Conservation (phyloP, 495 filamentous ascomycete genomes). For the Echria macrotheca region DNA sequence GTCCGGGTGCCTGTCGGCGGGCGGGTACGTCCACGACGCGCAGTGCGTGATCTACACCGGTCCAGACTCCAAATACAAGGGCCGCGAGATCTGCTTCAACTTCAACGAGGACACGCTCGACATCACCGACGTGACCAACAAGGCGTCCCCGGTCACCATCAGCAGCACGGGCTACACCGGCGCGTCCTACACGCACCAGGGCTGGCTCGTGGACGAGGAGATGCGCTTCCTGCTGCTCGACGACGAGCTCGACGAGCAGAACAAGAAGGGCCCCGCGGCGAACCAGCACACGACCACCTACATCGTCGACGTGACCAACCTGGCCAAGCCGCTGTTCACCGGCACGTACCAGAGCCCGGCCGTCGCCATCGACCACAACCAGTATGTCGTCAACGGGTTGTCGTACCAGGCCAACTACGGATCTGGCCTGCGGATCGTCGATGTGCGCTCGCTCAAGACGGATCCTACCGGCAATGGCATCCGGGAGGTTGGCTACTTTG, state of each 20-base stretch:
- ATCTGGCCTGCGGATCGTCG: conserved; percentile 50
- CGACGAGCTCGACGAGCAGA: conserved; percentile 56
- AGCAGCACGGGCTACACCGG: conserved; percentile 52
- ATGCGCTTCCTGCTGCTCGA: conserved; percentile 54
- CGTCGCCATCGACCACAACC: conserved; percentile 55
- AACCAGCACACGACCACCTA: conserved; percentile 46
- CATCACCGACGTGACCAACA: conserved; percentile 50
- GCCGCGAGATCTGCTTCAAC: conserved; percentile 55
- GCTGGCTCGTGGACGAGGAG: conserved; percentile 50
- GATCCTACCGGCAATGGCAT: conserved; percentile 48
- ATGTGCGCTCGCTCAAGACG: conserved; percentile 43
- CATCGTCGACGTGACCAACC: conserved; percentile 51
- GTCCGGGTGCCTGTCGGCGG: conserved; percentile 42
- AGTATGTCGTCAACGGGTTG: conserved; percentile 48
- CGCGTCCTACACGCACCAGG: conserved; percentile 55
- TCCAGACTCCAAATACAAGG: conserved; percentile 46
- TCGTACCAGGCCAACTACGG: conserved; percentile 57
- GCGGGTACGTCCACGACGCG: conserved; percentile 56
- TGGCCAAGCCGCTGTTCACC: conserved; percentile 45
- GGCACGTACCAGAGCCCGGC: conserved; percentile 45
- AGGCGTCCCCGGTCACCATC: conserved; percentile 40
- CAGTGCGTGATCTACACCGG: conserved; percentile 56
- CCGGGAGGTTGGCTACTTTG: conserved; percentile 51
- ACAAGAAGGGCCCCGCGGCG: conserved; percentile 39
- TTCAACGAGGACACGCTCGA: conserved; percentile 49